Percentiles rank a stretch among this genome's conserved stretches.
These are phyloP conservation scores for Phaffomyces antillensis DNA, from an alignment of 805 yeast genomes.

Conservation along the genomic window DNA sequence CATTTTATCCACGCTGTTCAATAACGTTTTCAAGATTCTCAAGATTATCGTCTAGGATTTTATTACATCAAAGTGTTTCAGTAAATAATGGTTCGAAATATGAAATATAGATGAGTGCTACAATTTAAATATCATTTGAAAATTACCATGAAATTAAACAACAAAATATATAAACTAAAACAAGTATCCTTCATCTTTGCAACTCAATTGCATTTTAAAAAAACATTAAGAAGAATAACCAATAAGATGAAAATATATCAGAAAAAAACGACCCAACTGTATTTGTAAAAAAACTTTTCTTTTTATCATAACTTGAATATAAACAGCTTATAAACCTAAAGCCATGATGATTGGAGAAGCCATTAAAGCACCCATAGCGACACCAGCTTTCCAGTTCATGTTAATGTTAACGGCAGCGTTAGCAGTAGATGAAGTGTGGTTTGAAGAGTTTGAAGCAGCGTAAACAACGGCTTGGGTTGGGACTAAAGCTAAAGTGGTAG, in stretches of 20 bases:
- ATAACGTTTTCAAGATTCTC: no score
- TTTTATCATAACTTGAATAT: neutral
- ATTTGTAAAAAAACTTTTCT: neutral
- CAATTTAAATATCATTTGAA: no score
- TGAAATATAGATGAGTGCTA: no score
- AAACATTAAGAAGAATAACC: no score
- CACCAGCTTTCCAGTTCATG: constrained; percentile 35
- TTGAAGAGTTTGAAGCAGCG: constrained; percentile 17
- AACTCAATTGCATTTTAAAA: no score
- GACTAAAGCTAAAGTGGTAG: constrained; percentile 20
- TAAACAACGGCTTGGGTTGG: constrained; percentile 23
- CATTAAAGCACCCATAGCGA: constrained; percentile 31
- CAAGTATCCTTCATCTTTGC: no score
- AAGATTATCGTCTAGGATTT: no score
- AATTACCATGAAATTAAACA: neutral
- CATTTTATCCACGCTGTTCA: no score
- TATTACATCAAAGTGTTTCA: no score
- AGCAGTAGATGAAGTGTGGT: constrained; percentile 13
- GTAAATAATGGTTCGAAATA: no score
- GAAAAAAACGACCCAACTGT: no score
- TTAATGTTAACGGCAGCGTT: constrained; percentile 28
- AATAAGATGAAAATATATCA: no score
- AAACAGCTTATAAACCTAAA: constrained; percentile 21
- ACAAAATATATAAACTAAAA: neutral
- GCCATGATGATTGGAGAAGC: constrained; percentile 30